These are phyloP conservation scores for Cladophialophora exuberans DNA, from an alignment of 2,329 filamentous ascomycete genomes.

Conservation along the genomic window DNA sequence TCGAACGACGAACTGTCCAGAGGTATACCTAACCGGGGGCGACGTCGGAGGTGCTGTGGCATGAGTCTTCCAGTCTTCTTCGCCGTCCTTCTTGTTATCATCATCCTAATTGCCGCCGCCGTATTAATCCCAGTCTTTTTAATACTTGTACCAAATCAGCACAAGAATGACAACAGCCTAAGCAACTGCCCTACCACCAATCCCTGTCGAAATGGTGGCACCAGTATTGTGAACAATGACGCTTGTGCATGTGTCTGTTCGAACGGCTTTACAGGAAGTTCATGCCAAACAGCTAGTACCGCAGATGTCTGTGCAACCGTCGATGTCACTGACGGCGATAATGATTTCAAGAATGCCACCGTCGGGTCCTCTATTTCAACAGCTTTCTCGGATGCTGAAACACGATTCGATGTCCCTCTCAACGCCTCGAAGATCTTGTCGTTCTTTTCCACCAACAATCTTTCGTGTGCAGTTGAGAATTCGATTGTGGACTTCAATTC, in stretches of 20 bases:
- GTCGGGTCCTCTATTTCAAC: slow-evolving; percentile 78
- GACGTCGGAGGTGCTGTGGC: slow-evolving; percentile 73
- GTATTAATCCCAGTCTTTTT: slow-evolving; percentile 75
- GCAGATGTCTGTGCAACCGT: slow-evolving; percentile 50
- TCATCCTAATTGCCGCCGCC: slow-evolving; percentile 77
- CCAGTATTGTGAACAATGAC: slow-evolving; percentile 68
- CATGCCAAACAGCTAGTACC: slow-evolving; percentile 57
- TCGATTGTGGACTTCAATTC: slow-evolving; percentile 71
- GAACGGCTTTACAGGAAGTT: slow-evolving; percentile 76
- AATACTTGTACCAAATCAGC: slow-evolving; percentile 58
- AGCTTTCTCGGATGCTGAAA: slow-evolving; percentile 66
- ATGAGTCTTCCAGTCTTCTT: slow-evolving; percentile 80
- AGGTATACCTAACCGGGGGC: slow-evolving; percentile 29
- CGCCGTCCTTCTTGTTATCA: slow-evolving; percentile 63
- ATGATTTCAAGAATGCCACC: slow-evolving; percentile 66
- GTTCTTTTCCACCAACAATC: slow-evolving; percentile 72
- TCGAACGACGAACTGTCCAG: slow-evolving; percentile 31
- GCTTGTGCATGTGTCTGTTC: slow-evolving; percentile 85
- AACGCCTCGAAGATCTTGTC: slow-evolving; percentile 70
- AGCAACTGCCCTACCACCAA: slow-evolving; percentile 62
- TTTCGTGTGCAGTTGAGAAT: slow-evolving; percentile 85
- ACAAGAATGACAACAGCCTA: slow-evolving; percentile 40
- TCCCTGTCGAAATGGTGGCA: slow-evolving; percentile 78
- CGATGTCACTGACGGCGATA: slow-evolving; percentile 43
- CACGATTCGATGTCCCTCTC: slow-evolving; percentile 77